A percentile compares a stretch with the other conserved stretches of the same genome.
Evolutionary conservation across 345 rosid genomes (phyloP).

Genomic region (Dipteronia dyeriana): DNA sequence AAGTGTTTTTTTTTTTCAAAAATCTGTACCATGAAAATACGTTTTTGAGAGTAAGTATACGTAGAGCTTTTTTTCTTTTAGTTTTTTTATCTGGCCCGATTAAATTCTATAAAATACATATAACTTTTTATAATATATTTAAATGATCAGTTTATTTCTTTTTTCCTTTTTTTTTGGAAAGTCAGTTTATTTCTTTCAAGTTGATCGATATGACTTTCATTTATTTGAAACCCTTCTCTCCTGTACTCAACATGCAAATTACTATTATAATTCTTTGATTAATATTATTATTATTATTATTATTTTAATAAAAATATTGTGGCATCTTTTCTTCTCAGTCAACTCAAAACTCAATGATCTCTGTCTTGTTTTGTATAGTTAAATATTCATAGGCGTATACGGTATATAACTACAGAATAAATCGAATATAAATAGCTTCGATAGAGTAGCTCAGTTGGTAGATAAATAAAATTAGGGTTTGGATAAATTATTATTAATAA

Average conservation of each 20-base stretch:
- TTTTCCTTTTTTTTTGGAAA: background rate
- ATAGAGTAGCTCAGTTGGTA: too few relatives aligned
- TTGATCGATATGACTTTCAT: background rate
- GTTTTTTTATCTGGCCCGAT: too few relatives aligned
- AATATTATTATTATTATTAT: too few relatives aligned
- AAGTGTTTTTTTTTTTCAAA: background rate
- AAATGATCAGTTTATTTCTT: background rate
- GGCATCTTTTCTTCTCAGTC: slow-evolving; percentile 24
- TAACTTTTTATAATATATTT: too few relatives aligned
- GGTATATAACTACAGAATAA: background rate
- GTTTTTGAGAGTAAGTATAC: background rate
- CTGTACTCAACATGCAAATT: background rate
- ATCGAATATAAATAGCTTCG: too few relatives aligned
- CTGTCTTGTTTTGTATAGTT: slow-evolving; percentile 3
- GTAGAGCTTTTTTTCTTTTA: too few relatives aligned
- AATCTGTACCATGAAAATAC: background rate
- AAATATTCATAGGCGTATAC: background rate
- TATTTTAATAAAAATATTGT: background rate
- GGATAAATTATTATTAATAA: too few relatives aligned
- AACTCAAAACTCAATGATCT: slow-evolving; percentile 18
- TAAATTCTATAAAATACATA: too few relatives aligned
- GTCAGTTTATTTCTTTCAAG: too few relatives aligned
- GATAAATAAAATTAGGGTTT: too few relatives aligned
- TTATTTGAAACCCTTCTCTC: background rate
- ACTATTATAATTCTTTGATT: background rate